phyloP scores from a whole-genome alignment of 441 rosid genomes.

The Flueggea neowawraea region DNA sequence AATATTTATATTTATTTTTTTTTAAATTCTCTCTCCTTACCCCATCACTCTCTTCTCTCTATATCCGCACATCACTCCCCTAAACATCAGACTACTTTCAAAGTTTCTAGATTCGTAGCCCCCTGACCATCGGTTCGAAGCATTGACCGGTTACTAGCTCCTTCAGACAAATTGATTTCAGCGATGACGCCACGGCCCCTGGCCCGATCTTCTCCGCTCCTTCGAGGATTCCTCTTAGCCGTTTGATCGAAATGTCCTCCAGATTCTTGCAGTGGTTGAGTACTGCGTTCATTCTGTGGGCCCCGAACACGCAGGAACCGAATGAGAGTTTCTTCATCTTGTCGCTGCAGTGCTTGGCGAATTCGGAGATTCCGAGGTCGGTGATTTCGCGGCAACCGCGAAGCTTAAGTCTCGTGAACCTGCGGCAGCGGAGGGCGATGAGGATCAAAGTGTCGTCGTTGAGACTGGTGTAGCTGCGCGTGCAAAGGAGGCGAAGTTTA shows the following conservation, averaged over 20 bases:
- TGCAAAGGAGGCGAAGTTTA: slow-evolving; percentile 76
- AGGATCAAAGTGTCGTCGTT: slow-evolving; percentile 54
- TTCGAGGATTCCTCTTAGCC: slow-evolving; percentile 61
- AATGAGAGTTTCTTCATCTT: slow-evolving; percentile 67
- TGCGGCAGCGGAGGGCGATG: slow-evolving; percentile 60
- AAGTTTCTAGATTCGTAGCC: slow-evolving; percentile 43
- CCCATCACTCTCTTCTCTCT: too few relatives aligned
- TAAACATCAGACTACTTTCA: slow-evolving; percentile 57
- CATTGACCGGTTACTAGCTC: slow-evolving; percentile 63
- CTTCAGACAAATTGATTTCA: slow-evolving; percentile 60
- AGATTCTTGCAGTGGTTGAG: slow-evolving; percentile 59
- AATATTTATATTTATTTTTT: too few relatives aligned
- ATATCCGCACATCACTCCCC: too few relatives aligned
- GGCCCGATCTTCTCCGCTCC: slow-evolving; percentile 51
- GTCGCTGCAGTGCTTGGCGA: slow-evolving; percentile 53
- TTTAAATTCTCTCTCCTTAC: too few relatives aligned
- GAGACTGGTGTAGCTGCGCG: slow-evolving; percentile 60
- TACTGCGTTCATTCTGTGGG: slow-evolving; percentile 68
- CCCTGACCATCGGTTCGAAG: slow-evolving; percentile 60
- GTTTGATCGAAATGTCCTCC: slow-evolving; percentile 72
- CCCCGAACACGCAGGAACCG: slow-evolving; percentile 79
- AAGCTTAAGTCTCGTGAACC: slow-evolving; percentile 76
- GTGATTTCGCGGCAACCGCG: slow-evolving; percentile 80
- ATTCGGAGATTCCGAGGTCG: slow-evolving; percentile 53
- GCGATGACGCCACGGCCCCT: slow-evolving; percentile 38